Evolutionary conservation across 2,329 filamentous ascomycete species (phyloP).

Genomic region (Bipolaris oryzae): DNA sequence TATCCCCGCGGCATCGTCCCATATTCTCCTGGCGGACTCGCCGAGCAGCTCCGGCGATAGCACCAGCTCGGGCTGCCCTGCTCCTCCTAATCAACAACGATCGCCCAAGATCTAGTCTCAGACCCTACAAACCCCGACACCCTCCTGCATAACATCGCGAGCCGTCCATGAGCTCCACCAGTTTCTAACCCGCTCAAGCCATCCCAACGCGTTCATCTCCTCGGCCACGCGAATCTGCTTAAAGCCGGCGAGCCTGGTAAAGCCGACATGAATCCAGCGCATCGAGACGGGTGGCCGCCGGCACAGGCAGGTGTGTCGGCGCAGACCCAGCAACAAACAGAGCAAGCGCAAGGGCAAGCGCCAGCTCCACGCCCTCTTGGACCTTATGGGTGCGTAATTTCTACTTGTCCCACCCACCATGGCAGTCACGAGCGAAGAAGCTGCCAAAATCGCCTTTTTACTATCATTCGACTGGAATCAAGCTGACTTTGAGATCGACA

Average conservation of each 20-base stretch:
- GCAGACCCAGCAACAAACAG: constrained; percentile 49
- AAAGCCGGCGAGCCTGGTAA: constrained; percentile 38
- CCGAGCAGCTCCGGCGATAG: constrained; percentile 18
- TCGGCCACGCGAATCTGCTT: constrained; percentile 24
- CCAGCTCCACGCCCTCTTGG: constrained; percentile 44
- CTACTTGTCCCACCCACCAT: constrained; percentile 7
- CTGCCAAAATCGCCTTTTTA: constrained; percentile 17
- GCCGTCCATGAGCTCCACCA: constrained; percentile 32
- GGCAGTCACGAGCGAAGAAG: constrained; percentile 26
- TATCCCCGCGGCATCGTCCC: constrained; percentile 19
- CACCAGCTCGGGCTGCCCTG: constrained; percentile 33
- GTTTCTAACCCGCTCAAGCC: constrained; percentile 12
- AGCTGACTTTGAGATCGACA: constrained; percentile 26
- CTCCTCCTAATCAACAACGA: constrained; percentile 33
- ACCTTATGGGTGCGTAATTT: constrained; percentile 43
- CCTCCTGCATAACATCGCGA: constrained; percentile 7
- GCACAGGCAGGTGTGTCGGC: constrained; percentile 57
- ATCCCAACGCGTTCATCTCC: constrained; percentile 24
- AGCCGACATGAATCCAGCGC: constrained; percentile 50
- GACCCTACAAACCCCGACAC: constrained; percentile 21
- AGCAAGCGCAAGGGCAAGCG: constrained; percentile 42
- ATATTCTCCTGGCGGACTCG: constrained; percentile 19
- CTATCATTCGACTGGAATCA: constrained; percentile 16
- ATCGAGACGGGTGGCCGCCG: constrained; percentile 50
- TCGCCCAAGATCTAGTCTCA: constrained; percentile 21